These are phyloP conservation scores for Alternaria postmessia DNA, from an alignment of 2,329 filamentous ascomycete species.

Conservation along the genomic window DNA sequence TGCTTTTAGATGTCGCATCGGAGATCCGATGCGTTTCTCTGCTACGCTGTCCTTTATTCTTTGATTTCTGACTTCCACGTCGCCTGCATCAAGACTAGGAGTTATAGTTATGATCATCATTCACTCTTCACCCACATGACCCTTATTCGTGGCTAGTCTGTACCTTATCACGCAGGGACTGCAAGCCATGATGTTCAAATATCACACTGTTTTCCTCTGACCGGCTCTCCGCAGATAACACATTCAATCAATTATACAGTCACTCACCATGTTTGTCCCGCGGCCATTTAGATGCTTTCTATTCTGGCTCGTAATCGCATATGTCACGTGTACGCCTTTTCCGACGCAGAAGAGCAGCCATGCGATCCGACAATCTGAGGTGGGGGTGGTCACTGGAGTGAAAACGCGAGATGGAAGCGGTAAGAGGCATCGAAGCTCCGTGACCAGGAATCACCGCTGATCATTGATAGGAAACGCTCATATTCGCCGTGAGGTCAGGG, in stretches of 20 bases:
- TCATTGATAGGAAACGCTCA: conserved; percentile 34
- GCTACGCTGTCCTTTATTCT: background rate
- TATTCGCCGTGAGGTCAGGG: conserved; percentile 71
- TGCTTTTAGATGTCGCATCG: background rate
- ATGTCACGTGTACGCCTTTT: conserved; percentile 17
- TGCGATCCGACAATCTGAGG: conserved; percentile 7
- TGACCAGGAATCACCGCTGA: background rate
- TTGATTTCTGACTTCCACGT: background rate
- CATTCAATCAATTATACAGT: background rate
- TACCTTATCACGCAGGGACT: background rate
- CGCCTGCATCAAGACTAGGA: background rate
- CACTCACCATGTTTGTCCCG: conserved; percentile 17
- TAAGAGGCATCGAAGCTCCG: background rate
- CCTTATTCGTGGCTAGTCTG: background rate
- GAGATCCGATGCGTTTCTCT: background rate
- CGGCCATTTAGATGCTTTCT: conserved; percentile 5
- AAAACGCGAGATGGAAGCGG: conserved; percentile 31
- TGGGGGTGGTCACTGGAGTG: conserved; percentile 29
- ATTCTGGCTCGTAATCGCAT: conserved; percentile 8
- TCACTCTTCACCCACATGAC: background rate
- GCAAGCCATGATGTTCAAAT: conserved; percentile 1
- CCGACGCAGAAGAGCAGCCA: background rate
- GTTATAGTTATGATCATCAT: background rate
- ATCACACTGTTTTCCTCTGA: conserved; percentile 2
- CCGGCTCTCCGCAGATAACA: background rate